These are phyloP conservation scores for Ogataea sp. DNA, from an alignment of 805 yeast genomes.

Conservation along the genomic window DNA sequence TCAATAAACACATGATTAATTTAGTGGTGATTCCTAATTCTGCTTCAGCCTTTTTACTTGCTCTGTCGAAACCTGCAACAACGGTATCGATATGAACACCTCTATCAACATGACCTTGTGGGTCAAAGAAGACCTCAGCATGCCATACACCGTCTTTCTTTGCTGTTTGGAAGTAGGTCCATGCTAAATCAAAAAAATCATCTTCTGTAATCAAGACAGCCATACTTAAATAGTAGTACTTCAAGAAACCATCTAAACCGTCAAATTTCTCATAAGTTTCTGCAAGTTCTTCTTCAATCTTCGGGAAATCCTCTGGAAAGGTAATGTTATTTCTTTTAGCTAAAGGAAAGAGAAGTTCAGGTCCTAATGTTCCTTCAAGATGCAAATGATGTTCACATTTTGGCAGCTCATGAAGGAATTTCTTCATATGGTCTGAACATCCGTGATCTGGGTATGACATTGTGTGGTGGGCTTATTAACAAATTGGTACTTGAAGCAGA, in stretches of 20 bases:
- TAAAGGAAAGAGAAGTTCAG: slow-evolving; percentile 58
- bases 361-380: slow-evolving; percentile 75
- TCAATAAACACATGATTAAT: slow-evolving; percentile 72
- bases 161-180: slow-evolving; percentile 59
- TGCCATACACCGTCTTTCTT: slow-evolving; percentile 54
- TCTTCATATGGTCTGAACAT: slow-evolving; percentile 29
- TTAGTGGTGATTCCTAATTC: slow-evolving; percentile 60
- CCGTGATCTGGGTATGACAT: slow-evolving; percentile 12
- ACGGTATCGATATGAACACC: slow-evolving; percentile 53
- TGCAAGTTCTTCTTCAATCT: slow-evolving; percentile 46
- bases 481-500: no score
- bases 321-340: slow-evolving; percentile 56
- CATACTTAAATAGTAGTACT: slow-evolving; percentile 76
- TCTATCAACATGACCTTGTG: slow-evolving; percentile 74
- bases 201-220: slow-evolving; percentile 59
- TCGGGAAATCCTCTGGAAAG: slow-evolving; percentile 59
- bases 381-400: slow-evolving; percentile 87
- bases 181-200: slow-evolving; percentile 72
- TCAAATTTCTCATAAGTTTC: slow-evolving; percentile 53
- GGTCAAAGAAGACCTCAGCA: slow-evolving; percentile 76
- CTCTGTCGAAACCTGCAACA: slow-evolving; percentile 60
- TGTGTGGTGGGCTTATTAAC: no score
- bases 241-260: slow-evolving; percentile 69
- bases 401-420: slow-evolving; percentile 62
- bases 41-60: slow-evolving; percentile 55